These are phyloP conservation scores for Articulospora tetracladia DNA, from an alignment of 495 filamentous ascomycete genomes.

Conservation along the genomic window DNA sequence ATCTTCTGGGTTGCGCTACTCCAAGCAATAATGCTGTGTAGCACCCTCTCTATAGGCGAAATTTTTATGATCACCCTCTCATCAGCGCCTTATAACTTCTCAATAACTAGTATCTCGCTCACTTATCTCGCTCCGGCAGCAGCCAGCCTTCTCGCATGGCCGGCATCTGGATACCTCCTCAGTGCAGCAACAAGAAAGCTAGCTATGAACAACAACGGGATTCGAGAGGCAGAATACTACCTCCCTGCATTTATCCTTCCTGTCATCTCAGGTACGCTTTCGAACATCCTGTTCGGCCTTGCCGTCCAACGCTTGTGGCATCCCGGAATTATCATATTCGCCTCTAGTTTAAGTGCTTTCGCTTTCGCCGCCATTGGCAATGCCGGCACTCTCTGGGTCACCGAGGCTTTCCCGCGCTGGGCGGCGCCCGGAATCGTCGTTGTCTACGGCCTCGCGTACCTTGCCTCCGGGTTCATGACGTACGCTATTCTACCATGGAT, in stretches of 20 bases:
- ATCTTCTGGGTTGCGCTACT: constrained; percentile 36
- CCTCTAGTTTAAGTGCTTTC: constrained; percentile 7
- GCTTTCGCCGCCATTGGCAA: constrained; percentile 1
- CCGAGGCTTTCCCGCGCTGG: constrained; percentile 20
- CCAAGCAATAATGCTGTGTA: constrained; percentile 35
- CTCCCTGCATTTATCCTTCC: constrained; percentile 15
- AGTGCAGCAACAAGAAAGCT: background rate
- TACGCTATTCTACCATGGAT: constrained; percentile 16
- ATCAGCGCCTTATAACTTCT: constrained; percentile 32
- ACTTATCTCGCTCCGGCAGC: constrained; percentile 34
- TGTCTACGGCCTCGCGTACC: constrained; percentile 5
- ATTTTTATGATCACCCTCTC: constrained; percentile 35
- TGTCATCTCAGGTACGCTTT: background rate
- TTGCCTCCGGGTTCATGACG: constrained; percentile 7
- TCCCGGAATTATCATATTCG: background rate
- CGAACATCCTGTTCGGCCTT: constrained; percentile 8
- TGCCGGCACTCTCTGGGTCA: constrained; percentile 15
- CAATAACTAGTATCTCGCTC: constrained; percentile 29
- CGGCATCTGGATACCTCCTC: constrained; percentile 26
- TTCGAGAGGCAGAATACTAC: constrained; percentile 18
- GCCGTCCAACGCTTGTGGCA: background rate
- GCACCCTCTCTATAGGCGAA: constrained; percentile 34
- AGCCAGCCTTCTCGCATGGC: constrained; percentile 30
- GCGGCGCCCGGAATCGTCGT: constrained; percentile 12
- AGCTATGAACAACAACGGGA: constrained; percentile 4